Base-by-base conservation (phyloP, 2,329 filamentous ascomycete species). In the Fusarium subglutinans region DNA sequence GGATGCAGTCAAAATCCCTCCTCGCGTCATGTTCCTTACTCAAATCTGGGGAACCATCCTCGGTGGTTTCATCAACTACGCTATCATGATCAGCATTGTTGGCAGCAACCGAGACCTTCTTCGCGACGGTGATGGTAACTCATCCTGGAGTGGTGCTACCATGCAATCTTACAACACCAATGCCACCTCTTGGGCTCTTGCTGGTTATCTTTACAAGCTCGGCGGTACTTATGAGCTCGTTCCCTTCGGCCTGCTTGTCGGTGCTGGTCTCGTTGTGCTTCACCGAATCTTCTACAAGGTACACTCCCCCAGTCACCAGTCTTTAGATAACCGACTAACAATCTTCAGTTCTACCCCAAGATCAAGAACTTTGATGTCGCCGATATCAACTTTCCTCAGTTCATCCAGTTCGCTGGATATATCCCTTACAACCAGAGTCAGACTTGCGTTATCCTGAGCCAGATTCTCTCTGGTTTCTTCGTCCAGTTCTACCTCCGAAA, bases 41-140 rank as follows among this genome's bases (percentile, higher is more conserved):
- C 88, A 90, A 40, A 82, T 89, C 9, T 89, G 87, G 70, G 88
- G 87, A 22, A 89, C 87, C 2, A 74, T 90, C 3, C 80, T 90
- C 0, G 88, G 88, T 13, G 87, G 84, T 0, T 86, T 86, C 57
- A 76, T 89, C 75, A 88, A 88, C 80, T 90, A 89, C 63, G 86
- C 83, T 17, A 83, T 90, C 56, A 90, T 90, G 88, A 86, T 84
- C 24, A 84, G 84, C 18, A 89, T 90, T 44, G 86, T 90, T 3
- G 82, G 75, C 8, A 80, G 79, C 41, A 86, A 90, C 60, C 83
- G 84, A n/a, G 86, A 83, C 0, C 80, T 89, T 5, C 84, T 90
- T 4, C 72, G 78, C 6, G 77, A 84, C 45, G 80, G 81, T 10
- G 81, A 87, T 56, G 88, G 88, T 26, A 85, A 86, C 74, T 80